phyloP scores from a whole-genome alignment of 2,329 filamentous ascomycete species.

The Pseudogymnoascus sp. region DNA sequence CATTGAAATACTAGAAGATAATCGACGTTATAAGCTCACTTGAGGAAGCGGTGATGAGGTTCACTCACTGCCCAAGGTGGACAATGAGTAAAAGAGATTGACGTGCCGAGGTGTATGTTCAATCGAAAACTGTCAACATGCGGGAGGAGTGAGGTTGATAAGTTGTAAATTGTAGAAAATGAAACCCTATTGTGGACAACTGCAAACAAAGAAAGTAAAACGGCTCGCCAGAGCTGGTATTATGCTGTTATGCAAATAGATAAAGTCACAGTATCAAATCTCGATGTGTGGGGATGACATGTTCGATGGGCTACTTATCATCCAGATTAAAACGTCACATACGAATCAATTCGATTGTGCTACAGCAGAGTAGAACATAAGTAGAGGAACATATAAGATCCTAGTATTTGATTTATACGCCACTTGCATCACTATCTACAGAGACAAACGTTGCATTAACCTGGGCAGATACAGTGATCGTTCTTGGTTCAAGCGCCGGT shows the following conservation, averaged over 20 bases:
- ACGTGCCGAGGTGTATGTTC: neutral
- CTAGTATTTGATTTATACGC: neutral
- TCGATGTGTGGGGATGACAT: neutral
- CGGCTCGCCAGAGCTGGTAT: neutral
- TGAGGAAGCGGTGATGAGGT: neutral
- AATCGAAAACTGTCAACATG: neutral
- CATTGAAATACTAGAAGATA: too few relatives aligned
- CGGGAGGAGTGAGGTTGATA: neutral
- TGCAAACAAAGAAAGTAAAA: neutral
- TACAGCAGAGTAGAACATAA: neutral
- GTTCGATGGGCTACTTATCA: neutral
- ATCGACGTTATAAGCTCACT: neutral
- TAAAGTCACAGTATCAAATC: neutral
- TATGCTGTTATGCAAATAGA: neutral
- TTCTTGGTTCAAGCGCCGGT: slow-evolving; percentile 16
- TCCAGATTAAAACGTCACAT: neutral
- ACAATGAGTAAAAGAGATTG: neutral
- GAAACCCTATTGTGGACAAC: neutral
- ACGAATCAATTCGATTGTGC: too few relatives aligned
- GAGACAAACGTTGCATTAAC: slow-evolving; percentile 17
- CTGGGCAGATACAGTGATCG: slow-evolving; percentile 15
- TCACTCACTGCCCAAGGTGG: neutral
- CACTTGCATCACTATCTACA: neutral
- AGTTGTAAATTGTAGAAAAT: neutral
- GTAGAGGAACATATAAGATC: neutral